These are phyloP conservation scores for Chaetoceros tenuissimus DNA, from an alignment of 108 stramenopile genomes.

Conservation along the genomic window DNA sequence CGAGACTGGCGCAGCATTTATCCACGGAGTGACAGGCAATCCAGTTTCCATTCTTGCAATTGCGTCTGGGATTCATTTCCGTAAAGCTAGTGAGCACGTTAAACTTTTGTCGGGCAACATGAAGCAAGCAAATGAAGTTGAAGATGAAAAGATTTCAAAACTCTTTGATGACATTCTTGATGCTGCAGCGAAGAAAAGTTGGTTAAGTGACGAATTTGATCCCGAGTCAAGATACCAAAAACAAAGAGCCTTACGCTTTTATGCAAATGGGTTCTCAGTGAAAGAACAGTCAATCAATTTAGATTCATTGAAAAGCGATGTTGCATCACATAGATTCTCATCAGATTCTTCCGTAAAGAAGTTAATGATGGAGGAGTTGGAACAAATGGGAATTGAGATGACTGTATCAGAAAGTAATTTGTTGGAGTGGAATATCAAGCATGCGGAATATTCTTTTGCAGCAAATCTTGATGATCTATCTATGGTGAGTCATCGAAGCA, in stretches of 20 bases:
- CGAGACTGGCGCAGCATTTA: slow-evolving; percentile 61
- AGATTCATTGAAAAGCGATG: slow-evolving; percentile 1
- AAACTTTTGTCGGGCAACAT: slow-evolving; percentile 24
- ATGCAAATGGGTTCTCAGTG: not conserved
- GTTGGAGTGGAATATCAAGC: slow-evolving; percentile 71
- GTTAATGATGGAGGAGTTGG: slow-evolving; percentile 35
- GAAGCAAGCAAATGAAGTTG: slow-evolving; percentile 13
- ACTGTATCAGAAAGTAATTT: slow-evolving; percentile 37
- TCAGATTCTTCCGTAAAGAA: slow-evolving; percentile 40
- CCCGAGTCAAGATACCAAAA: not conserved
- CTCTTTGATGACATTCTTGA: slow-evolving; percentile 50
- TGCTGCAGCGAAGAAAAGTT: slow-evolving; percentile 28
- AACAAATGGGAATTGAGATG: slow-evolving; percentile 24
- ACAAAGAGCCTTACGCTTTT: not conserved
- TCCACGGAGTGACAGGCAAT: slow-evolving; percentile 72
- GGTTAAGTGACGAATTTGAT: slow-evolving; percentile 8
- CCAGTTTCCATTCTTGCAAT: slow-evolving; percentile 35
- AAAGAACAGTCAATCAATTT: not conserved
- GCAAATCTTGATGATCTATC: slow-evolving; percentile 45
- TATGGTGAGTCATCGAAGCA: slow-evolving; percentile 10
- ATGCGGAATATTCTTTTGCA: slow-evolving; percentile 60
- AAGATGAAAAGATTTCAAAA: slow-evolving; percentile 35
- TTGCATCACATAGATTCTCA: slow-evolving; percentile 36
- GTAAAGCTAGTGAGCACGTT: slow-evolving; percentile 39
- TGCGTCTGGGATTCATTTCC: slow-evolving; percentile 30